phyloP scores from a whole-genome alignment of 202 grass and related monocot species.

The Eragrostis tef region DNA sequence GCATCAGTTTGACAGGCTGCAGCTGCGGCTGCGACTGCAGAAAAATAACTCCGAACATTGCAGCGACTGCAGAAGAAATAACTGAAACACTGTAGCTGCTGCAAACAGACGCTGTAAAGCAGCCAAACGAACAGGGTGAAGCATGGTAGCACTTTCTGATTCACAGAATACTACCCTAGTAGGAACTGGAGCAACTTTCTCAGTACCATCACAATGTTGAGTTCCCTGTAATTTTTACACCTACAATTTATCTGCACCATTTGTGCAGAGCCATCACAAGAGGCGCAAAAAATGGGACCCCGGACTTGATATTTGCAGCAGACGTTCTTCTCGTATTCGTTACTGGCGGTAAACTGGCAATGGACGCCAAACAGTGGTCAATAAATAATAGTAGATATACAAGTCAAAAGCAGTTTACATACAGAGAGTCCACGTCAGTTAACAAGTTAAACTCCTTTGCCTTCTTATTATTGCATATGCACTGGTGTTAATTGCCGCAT shows the following conservation, averaged over 20 bases:
- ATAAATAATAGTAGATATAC: conserved; percentile 13
- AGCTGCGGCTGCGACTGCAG: too few relatives aligned
- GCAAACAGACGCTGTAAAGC: too few relatives aligned
- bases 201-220: too few relatives aligned
- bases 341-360: neutral
- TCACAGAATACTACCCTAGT: neutral
- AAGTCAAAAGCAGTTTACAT: conserved; percentile 49
- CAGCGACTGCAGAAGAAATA: too few relatives aligned
- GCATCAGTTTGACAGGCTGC: too few relatives aligned
- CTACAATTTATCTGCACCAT: neutral
- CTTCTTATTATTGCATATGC: conserved; percentile 45
- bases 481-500: conserved; percentile 47
- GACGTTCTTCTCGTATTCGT: too few relatives aligned
- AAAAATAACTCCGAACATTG: too few relatives aligned
- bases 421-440: conserved; percentile 42
- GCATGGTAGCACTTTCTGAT: neutral
- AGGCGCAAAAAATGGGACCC: neutral
- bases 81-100: too few relatives aligned
- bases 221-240: neutral
- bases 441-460: conserved; percentile 45
- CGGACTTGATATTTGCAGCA: neutral
- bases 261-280: neutral
- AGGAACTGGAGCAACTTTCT: neutral
- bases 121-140: too few relatives aligned
- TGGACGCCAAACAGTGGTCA: neutral